A percentile compares a stretch with the other conserved stretches of the same genome.
Conservation (phyloP, 495 filamentous ascomycete genomes). For the Bathelium albidoporum region DNA sequence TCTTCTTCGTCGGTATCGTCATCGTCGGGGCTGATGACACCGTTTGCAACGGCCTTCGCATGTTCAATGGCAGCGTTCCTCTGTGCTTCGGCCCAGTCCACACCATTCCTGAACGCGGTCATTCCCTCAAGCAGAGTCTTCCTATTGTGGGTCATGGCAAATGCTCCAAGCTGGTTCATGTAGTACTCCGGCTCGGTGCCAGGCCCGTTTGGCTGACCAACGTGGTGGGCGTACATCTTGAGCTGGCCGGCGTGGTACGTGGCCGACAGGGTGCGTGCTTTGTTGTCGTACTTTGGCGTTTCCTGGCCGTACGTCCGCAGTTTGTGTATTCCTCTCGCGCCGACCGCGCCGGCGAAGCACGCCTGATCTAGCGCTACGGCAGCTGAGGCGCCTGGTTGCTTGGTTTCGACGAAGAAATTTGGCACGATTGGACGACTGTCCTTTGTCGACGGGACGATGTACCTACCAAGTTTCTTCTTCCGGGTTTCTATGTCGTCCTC, state of each 20-base stretch:
- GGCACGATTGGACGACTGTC: conserved; percentile 30
- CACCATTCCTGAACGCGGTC: conserved; percentile 31
- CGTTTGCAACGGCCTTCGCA: too few relatives aligned
- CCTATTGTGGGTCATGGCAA: conserved; percentile 20
- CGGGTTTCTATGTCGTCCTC: too few relatives aligned
- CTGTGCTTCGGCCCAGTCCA: conserved; percentile 29
- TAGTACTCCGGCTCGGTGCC: conserved; percentile 27
- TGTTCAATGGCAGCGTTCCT: conserved; percentile 24
- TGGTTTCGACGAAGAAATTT: conserved; percentile 35
- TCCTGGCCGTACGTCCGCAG: conserved; percentile 35
- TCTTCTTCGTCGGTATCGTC: too few relatives aligned
- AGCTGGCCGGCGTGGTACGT: conserved; percentile 33
- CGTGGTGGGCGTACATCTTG: conserved; percentile 32
- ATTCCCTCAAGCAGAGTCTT: conserved; percentile 29
- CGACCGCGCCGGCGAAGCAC: conserved; percentile 35
- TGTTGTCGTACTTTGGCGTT: conserved; percentile 33
- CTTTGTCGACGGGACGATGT: conserved; percentile 33
- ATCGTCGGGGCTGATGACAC: too few relatives aligned
- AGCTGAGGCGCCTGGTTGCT: conserved; percentile 27
- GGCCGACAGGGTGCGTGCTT: conserved; percentile 35
- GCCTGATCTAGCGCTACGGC: conserved; percentile 34
- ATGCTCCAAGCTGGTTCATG: conserved; percentile 33
- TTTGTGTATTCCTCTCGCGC: conserved; percentile 36
- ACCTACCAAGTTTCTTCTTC: conserved; percentile 18
- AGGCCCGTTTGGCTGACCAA: conserved; percentile 11